phyloP scores from a whole-genome alignment of 352 stramenopile species.

The Phytopythium helicoides region DNA sequence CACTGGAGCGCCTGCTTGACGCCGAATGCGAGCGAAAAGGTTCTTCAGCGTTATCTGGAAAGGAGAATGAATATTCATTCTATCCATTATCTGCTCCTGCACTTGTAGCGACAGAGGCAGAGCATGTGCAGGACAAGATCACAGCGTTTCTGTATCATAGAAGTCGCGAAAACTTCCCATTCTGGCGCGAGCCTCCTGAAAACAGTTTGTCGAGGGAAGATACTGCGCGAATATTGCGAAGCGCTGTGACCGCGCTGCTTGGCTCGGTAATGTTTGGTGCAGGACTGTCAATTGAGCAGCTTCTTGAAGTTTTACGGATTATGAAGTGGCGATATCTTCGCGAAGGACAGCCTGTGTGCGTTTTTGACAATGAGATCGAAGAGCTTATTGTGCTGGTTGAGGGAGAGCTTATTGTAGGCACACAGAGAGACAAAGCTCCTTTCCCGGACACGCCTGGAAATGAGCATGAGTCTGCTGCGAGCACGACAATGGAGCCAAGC shows the following conservation, averaged over 20 bases:
- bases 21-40: conserved; percentile 14
- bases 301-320: conserved; percentile 43
- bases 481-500: background rate
- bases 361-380: conserved; percentile 28
- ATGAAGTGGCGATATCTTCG: conserved; percentile 30
- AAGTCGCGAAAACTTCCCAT: conserved; percentile 54
- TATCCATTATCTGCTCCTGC: conserved; percentile 5
- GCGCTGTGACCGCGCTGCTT: conserved; percentile 26
- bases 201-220: conserved; percentile 40
- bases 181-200: conserved; percentile 47
- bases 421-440: background rate
- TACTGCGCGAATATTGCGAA: conserved; percentile 39
- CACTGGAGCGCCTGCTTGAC: conserved; percentile 42
- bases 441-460: background rate
- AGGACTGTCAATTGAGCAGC: conserved; percentile 43
- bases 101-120: conserved; percentile 11
- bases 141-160: conserved; percentile 52
- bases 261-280: conserved; percentile 23
- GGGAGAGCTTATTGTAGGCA: conserved; percentile 12
- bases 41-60: background rate
- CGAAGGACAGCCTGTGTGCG: conserved; percentile 19
- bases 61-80: conserved; percentile 3
- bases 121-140: conserved; percentile 52
- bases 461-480: too few species aligned
- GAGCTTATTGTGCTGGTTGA: conserved; percentile 44